phyloP scores from a whole-genome alignment of 2,329 filamentous ascomycete genomes.

The Cladophialophora yegresii region DNA sequence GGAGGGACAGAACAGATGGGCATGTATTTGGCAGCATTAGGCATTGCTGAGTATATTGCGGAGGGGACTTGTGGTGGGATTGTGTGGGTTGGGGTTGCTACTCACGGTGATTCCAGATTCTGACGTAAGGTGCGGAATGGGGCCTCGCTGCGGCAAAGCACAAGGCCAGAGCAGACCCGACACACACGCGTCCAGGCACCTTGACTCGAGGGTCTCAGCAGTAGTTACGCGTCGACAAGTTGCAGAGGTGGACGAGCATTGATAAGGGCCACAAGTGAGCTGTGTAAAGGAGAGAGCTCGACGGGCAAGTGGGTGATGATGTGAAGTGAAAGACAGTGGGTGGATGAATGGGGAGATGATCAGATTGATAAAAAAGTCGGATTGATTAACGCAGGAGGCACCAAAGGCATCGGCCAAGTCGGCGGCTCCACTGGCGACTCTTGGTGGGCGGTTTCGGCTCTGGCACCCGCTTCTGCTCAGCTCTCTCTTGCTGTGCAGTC shows the following conservation, averaged over 20 bases:
- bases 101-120: conserved; percentile 20
- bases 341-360: conserved; percentile 1
- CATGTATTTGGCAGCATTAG: conserved; percentile 30
- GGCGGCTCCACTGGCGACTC: background rate
- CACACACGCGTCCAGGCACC: conserved; percentile 17
- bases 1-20: background rate
- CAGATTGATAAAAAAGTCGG: conserved; percentile 5
- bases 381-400: background rate
- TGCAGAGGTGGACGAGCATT: conserved; percentile 1
- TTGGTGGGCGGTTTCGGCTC: background rate
- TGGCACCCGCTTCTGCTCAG: background rate
- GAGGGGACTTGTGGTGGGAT: background rate
- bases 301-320: background rate
- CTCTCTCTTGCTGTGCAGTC: background rate
- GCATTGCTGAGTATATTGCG: conserved; percentile 19
- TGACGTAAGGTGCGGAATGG: conserved; percentile 34
- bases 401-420: background rate
- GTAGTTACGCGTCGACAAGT: background rate
- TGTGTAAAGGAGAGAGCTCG: background rate
- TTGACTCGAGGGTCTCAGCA: conserved; percentile 5
- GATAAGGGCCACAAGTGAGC: no score
- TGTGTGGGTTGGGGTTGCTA: conserved; percentile 6
- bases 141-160: background rate
- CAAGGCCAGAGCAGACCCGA: conserved; percentile 1
- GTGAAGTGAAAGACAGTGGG: background rate